Conservation (phyloP, 306 rosid genomes). For the Vicia faba region DNA sequence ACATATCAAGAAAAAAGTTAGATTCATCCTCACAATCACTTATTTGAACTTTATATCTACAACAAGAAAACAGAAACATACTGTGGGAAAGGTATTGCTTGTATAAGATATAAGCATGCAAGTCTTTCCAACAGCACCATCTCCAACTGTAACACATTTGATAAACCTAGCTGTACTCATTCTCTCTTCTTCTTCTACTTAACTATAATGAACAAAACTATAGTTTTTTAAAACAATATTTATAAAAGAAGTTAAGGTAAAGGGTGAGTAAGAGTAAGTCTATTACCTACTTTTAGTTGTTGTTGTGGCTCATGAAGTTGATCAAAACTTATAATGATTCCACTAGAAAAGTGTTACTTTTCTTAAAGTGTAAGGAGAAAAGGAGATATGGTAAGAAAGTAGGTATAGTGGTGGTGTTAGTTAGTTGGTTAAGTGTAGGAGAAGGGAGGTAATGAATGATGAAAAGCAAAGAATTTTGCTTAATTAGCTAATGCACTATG, state of each 20-base stretch:
- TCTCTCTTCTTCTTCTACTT: conserved; percentile 36
- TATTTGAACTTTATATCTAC: not conserved
- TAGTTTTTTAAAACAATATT: conserved; percentile 25
- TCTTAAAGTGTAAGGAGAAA: conserved; percentile 86
- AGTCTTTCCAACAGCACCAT: conserved; percentile 97
- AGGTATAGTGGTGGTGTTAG: conserved; percentile 76
- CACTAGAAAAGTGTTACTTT: conserved; percentile 51
- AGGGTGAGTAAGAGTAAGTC: conserved; percentile 38
- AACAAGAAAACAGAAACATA: conserved; percentile 41
- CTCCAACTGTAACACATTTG: conserved; percentile 95
- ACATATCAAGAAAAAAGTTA: conserved; percentile 21
- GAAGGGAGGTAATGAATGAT: conserved; percentile 78
- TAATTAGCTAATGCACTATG: conserved; percentile 46
- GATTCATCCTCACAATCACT: not conserved
- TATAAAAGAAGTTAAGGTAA: conserved; percentile 30
- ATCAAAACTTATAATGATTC: conserved; percentile 40
- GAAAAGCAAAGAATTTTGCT: conserved; percentile 47
- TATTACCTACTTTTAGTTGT: conserved; percentile 46
- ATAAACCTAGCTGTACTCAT: conserved; percentile 90
- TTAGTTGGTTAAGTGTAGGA: conserved; percentile 96
- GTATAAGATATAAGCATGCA: conserved; percentile 96
- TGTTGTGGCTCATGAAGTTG: conserved; percentile 24
- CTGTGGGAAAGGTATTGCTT: conserved; percentile 91
- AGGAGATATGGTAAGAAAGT: conserved; percentile 48
- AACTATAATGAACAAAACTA: conserved; percentile 27